A percentile compares a stretch with the other conserved stretches of the same genome.
Evolutionary conservation across 2,329 filamentous ascomycete species (phyloP).

Genomic region (Pestalotiopsis sp.): DNA sequence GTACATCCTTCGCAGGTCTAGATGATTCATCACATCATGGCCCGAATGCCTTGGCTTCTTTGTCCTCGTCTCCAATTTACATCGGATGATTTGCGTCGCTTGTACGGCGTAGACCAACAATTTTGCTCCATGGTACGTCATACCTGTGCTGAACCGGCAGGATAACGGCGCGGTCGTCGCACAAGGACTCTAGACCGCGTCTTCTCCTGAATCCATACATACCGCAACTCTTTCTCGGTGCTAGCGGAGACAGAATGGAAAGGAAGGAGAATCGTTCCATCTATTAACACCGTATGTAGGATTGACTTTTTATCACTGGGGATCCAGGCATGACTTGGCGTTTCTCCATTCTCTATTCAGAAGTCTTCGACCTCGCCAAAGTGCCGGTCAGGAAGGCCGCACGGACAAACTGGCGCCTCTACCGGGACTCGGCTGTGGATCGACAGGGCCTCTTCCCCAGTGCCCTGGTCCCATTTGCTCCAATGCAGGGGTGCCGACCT

Average conservation of each 20-base stretch:
- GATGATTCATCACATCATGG: not conserved
- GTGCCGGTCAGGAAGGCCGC: not conserved
- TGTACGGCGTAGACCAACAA: not conserved
- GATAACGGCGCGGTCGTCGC: not conserved
- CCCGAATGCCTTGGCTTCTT: not conserved
- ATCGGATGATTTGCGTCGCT: not conserved
- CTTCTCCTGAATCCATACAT: not conserved
- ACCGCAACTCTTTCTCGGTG: not conserved
- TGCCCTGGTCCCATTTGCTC: not conserved
- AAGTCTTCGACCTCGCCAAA: not conserved
- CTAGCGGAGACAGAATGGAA: not conserved
- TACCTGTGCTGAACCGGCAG: not conserved
- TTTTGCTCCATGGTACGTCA: not conserved
- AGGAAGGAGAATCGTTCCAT: not conserved
- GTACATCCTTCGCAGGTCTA: not conserved
- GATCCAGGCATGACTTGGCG: not conserved
- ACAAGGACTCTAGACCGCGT: not conserved
- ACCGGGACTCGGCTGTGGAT: not conserved
- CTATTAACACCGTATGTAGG: not conserved
- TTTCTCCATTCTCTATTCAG: not conserved
- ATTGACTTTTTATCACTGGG: not conserved
- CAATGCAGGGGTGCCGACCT: slow-evolving; percentile 4
- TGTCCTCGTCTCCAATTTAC: not conserved
- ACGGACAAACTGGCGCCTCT: not conserved
- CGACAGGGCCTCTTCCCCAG: not conserved